Evolutionary conservation across 2,329 filamentous ascomycete genomes (phyloP).

Genomic region (Paracorniculantispora psalliotae): DNA sequence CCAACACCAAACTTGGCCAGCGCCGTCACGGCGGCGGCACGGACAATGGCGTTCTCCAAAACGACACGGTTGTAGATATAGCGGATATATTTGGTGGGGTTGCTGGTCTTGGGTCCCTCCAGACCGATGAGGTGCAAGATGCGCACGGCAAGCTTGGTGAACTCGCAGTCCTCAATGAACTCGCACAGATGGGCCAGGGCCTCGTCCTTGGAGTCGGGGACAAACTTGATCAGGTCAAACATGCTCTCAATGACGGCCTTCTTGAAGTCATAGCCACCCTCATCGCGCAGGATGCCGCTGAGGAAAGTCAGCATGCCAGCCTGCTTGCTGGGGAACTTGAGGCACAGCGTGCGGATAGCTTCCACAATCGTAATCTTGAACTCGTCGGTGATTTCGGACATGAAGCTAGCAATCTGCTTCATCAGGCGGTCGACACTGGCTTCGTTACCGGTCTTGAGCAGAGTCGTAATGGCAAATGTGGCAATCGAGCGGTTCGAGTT

Average conservation of each 20-base stretch:
- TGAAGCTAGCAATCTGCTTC: constrained; percentile 97
- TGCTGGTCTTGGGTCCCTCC: constrained; percentile 90
- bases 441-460: constrained; percentile 97
- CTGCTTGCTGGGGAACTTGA: constrained; percentile 98
- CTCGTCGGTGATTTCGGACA: constrained; percentile 98
- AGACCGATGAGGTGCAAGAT: constrained; percentile 91
- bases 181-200: constrained; percentile 94
- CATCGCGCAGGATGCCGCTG: constrained; percentile 91
- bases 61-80: constrained; percentile 99
- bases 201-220: constrained; percentile 76
- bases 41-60: constrained; percentile 91
- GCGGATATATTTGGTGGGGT: constrained; percentile 97
- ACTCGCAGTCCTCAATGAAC: constrained; percentile 99
- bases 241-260: constrained; percentile 96
- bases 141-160: constrained; percentile 93
- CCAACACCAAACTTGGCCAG: constrained; percentile 96
- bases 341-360: constrained; percentile 89
- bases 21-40: constrained; percentile 91
- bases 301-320: constrained; percentile 97
- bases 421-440: constrained; percentile 93
- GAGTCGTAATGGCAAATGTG: constrained; percentile 95
- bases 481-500: constrained; percentile 97
- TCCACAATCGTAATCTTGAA: constrained; percentile 99
- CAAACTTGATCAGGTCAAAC: constrained; percentile 98
- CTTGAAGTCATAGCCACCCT: constrained; percentile 98